These are phyloP conservation scores for Clavispora carvajalis DNA, from an alignment of 805 yeast species.

Conservation along the genomic window DNA sequence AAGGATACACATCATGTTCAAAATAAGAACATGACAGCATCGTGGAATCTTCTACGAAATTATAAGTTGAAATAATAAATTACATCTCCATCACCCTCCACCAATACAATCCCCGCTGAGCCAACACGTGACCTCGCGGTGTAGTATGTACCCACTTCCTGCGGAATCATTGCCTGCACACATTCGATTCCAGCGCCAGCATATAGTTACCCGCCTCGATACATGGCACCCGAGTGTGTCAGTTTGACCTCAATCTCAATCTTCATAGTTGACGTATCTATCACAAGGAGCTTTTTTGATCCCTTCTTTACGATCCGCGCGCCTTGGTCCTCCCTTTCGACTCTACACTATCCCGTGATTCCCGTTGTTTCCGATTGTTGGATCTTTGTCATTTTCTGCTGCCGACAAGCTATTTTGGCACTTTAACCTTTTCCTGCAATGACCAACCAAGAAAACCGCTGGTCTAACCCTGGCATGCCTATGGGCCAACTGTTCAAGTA, in stretches of 20 bases:
- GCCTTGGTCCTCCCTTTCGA: not conserved
- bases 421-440: constrained; percentile 13
- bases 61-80: too few species aligned
- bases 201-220: not conserved
- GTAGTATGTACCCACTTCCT: not conserved
- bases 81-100: too few species aligned
- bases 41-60: too few species aligned
- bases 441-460: constrained; percentile 39
- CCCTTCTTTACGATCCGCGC: not conserved
- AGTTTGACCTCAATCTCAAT: not conserved
- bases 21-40: too few species aligned
- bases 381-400: not conserved
- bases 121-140: not conserved
- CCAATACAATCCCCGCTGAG: too few species aligned
- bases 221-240: not conserved
- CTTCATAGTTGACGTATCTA: constrained; percentile 1
- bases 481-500: constrained; percentile 41
- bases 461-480: constrained; percentile 40
- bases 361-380: not conserved
- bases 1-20: too few species aligned
- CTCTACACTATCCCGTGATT: not conserved
- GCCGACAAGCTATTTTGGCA: not conserved
- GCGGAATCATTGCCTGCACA: not conserved
- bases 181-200: not conserved
- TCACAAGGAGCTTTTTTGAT: not conserved